Evolutionary conservation across 2,329 filamentous ascomycete genomes (phyloP).

Genomic region (Hysterium pulicare): DNA sequence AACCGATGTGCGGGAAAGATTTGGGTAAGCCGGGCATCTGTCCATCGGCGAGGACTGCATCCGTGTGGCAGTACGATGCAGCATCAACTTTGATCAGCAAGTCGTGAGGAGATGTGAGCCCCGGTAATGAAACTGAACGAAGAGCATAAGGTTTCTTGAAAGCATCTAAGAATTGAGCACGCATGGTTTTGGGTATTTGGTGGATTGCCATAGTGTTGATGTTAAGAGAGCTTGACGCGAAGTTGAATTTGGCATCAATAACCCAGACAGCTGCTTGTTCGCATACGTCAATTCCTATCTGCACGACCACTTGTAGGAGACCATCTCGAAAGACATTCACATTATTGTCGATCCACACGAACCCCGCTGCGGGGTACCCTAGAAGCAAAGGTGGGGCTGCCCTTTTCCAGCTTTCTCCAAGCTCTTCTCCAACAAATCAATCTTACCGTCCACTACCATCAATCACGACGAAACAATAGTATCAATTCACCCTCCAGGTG

Average conservation of each 20-base stretch:
- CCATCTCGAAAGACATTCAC: too few species aligned
- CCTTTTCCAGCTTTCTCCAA: neutral
- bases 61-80: constrained; percentile 49
- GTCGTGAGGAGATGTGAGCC: constrained; percentile 32
- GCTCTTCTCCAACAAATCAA: too few species aligned
- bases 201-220: neutral
- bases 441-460: too few species aligned
- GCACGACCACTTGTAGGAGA: too few species aligned
- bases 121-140: constrained; percentile 34
- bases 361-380: neutral
- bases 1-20: constrained; percentile 43
- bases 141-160: constrained; percentile 43
- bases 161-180: constrained; percentile 40
- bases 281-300: too few species aligned
- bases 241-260: too few species aligned
- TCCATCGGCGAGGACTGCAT: constrained; percentile 36
- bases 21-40: constrained; percentile 34
- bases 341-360: neutral
- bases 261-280: too few species aligned
- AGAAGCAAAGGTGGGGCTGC: neutral
- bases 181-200: constrained; percentile 31
- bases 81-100: constrained; percentile 47
- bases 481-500: too few species aligned
- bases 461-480: too few species aligned
- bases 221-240: neutral